Conservation (phyloP, 805 yeast genomes). For the Candida yuanshanica region DNA sequence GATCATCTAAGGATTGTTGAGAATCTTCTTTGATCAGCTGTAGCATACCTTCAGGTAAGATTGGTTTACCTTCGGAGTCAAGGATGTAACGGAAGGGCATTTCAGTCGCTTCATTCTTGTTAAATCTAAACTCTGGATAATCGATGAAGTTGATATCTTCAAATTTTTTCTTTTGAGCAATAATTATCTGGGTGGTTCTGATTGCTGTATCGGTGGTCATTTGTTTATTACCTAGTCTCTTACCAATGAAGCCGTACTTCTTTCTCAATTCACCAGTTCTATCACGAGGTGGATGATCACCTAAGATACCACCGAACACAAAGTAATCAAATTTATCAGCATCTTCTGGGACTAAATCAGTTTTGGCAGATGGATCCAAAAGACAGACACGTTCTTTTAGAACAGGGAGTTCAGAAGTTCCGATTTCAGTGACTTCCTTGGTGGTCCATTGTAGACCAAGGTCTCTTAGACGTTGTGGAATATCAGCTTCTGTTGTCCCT, state of each 20-base stretch:
- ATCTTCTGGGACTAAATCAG: constrained; percentile 72
- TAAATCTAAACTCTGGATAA: constrained; percentile 89
- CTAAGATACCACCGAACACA: constrained; percentile 93
- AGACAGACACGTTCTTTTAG: constrained; percentile 64
- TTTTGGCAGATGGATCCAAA: constrained; percentile 81
- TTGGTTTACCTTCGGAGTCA: constrained; percentile 61
- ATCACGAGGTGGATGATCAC: constrained; percentile 88
- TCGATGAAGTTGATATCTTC: constrained; percentile 81
- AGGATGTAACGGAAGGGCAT: constrained; percentile 94
- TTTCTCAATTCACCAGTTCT: constrained; percentile 83
- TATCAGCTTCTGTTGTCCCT: constrained; percentile 51
- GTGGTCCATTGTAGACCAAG: constrained; percentile 80
- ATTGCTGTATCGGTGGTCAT: constrained; percentile 99
- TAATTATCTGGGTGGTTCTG: constrained; percentile 78
- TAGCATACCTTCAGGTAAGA: constrained; percentile 89
- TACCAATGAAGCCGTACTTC: constrained; percentile 80
- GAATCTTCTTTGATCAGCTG: constrained; percentile 80
- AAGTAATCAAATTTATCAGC: constrained; percentile 68
- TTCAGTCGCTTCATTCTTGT: constrained; percentile 85
- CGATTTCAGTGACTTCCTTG: constrained; percentile 51
- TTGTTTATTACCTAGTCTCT: constrained; percentile 81
- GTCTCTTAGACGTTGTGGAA: constrained; percentile 54
- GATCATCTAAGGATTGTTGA: constrained; percentile 74
- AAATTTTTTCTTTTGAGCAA: constrained; percentile 52
- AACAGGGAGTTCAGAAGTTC: constrained; percentile 30